Percentiles rank a stretch among this genome's conserved stretches.
Conservation (phyloP, 768 basidiomycete genomes). For the Austroboletus eburneus region DNA sequence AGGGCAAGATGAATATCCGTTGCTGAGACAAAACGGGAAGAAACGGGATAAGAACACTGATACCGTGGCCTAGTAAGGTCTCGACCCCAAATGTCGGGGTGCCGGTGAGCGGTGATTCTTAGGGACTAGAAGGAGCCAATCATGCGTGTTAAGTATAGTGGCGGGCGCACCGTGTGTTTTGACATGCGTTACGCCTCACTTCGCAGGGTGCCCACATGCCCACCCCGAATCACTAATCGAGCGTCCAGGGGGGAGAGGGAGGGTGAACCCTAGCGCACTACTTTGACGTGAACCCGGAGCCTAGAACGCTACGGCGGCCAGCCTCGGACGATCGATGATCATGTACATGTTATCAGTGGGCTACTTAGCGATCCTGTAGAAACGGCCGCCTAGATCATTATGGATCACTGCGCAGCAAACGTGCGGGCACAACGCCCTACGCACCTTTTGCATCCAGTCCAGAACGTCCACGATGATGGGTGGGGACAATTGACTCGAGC, state of each 20-base stretch:
- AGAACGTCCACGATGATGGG: too few species aligned
- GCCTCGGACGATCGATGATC: too few species aligned
- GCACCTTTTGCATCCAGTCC: too few species aligned
- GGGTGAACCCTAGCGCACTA: neutral
- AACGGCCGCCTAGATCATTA: too few species aligned
- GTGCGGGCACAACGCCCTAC: neutral
- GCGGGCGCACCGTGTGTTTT: slow-evolving; percentile 1
- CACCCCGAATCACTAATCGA: slow-evolving; percentile 6
- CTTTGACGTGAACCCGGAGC: too few species aligned
- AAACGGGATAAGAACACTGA: slow-evolving; percentile 9
- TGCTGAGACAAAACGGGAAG: slow-evolving; percentile 7
- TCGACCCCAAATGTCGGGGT: slow-evolving; percentile 1
- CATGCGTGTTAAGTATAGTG: neutral
- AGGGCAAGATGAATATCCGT: neutral
- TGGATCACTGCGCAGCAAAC: neutral
- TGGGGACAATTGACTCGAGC: too few species aligned
- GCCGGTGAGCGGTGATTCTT: neutral
- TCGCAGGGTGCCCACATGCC: slow-evolving; percentile 12
- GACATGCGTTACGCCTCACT: neutral
- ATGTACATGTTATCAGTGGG: too few species aligned
- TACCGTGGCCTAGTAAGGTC: slow-evolving; percentile 1
- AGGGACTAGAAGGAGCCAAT: neutral
- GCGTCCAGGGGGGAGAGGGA: too few species aligned
- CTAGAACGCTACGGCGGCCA: too few species aligned
- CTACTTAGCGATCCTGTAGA: neutral